Percentiles rank a stretch among this genome's conserved stretches.
These are phyloP conservation scores for Boletus tylopilopsis DNA, from an alignment of 768 basidiomycete genomes.

Conservation along the genomic window DNA sequence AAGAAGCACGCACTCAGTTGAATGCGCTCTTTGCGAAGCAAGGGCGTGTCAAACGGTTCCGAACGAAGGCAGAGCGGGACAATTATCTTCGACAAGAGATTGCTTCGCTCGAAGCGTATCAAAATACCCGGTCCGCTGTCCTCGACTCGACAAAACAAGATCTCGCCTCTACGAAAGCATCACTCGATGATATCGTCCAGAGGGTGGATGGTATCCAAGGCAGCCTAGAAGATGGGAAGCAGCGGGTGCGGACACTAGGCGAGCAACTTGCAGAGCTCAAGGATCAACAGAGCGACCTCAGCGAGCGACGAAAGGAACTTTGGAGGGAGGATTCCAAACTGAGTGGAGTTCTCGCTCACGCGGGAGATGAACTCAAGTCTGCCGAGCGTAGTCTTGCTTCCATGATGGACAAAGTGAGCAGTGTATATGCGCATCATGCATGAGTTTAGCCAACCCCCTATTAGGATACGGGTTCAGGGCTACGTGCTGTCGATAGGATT, in stretches of 20 bases:
- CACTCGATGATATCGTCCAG: conserved; percentile 54
- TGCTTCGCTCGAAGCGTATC: conserved; percentile 58
- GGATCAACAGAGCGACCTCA: conserved; percentile 63
- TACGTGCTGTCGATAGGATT: conserved; percentile 83
- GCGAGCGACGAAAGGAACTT: conserved; percentile 83
- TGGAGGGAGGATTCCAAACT: conserved; percentile 96
- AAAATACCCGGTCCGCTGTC: conserved; percentile 50
- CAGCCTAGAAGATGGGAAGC: conserved; percentile 63
- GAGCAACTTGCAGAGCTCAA: conserved; percentile 61
- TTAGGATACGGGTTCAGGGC: conserved; percentile 87
- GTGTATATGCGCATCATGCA: not conserved
- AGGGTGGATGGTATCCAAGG: conserved; percentile 53
- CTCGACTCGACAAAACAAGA: conserved; percentile 53
- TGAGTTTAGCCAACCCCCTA: not conserved
- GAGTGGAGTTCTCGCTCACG: conserved; percentile 70
- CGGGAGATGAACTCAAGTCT: conserved; percentile 73
- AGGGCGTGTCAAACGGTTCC: conserved; percentile 82
- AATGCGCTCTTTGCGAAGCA: conserved; percentile 84
- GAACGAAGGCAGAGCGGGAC: conserved; percentile 81
- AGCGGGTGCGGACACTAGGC: conserved; percentile 49
- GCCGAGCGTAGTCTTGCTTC: conserved; percentile 76
- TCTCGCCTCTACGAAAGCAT: conserved; percentile 42
- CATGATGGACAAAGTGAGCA: conserved; percentile 92
- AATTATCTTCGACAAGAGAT: conserved; percentile 80
- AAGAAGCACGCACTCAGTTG: conserved; percentile 68